Conservation (phyloP, 108 stramenopile genomes). For the Schizochytrium sp. region DNA sequence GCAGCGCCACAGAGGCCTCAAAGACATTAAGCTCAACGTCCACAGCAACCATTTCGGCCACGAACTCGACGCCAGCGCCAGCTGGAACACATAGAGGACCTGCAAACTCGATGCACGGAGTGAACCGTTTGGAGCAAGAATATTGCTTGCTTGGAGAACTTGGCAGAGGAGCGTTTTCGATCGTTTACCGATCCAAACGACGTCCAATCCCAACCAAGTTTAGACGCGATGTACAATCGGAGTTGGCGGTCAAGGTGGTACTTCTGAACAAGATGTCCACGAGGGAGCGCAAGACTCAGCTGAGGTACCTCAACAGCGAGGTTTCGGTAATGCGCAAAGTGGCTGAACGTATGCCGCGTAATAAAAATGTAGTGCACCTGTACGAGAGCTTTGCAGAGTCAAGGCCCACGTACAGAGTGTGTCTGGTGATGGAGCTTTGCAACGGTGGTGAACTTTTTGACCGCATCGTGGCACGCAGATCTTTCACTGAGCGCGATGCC, state of each 20-base stretch:
- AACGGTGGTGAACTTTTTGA: conserved; percentile 66
- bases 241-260: conserved; percentile 47
- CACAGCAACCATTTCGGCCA: background rate
- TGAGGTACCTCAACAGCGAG: conserved; percentile 55
- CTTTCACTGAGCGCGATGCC: conserved; percentile 25
- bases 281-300: conserved; percentile 52
- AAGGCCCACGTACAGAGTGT: background rate
- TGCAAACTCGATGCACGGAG: no score
- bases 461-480: conserved; percentile 15
- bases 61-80: background rate
- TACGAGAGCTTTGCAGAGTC: conserved; percentile 6
- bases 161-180: conserved; percentile 22
- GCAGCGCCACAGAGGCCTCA: no score
- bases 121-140: conserved; percentile 1
- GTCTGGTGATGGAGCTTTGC: conserved; percentile 64
- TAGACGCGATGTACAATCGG: no score
- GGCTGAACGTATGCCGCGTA: background rate
- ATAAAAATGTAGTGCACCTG: conserved; percentile 50
- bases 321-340: conserved; percentile 52
- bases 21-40: no score
- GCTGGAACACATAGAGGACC: background rate
- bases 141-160: conserved; percentile 34
- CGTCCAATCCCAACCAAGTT: background rate
- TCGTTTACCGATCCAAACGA: conserved; percentile 23
- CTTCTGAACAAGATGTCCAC: conserved; percentile 3